Percentiles rank a stretch among this genome's conserved stretches.
phyloP scores from a whole-genome alignment of 768 basidiomycete genomes.

The Candolleomyces eurysporus region DNA sequence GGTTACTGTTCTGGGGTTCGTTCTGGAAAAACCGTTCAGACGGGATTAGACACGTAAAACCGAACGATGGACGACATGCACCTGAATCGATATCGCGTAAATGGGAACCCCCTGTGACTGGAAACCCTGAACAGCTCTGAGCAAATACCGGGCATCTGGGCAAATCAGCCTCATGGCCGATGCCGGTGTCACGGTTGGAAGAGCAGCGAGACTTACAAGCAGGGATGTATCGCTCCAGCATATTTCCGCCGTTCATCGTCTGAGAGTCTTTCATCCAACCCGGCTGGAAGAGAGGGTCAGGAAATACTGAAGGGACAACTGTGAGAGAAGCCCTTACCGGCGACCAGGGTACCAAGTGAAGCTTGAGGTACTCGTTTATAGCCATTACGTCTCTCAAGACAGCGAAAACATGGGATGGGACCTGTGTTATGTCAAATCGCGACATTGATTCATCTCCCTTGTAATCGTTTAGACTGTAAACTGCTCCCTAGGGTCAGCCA shows the following conservation, averaged over 20 bases:
- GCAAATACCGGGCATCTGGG: conserved; percentile 67
- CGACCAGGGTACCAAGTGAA: conserved; percentile 57
- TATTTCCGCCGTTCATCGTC: conserved; percentile 65
- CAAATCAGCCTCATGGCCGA: background rate
- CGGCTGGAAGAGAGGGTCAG: conserved; percentile 40
- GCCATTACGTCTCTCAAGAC: conserved; percentile 62
- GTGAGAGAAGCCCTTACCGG: conserved; percentile 43
- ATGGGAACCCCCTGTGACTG: conserved; percentile 54
- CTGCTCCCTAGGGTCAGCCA: conserved; percentile 23
- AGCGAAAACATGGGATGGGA: conserved; percentile 63
- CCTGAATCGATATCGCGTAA: conserved; percentile 64
- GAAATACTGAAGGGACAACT: too few species aligned
- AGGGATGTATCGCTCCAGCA: conserved; percentile 46
- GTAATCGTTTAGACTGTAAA: conserved; percentile 66
- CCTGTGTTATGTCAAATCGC: conserved; percentile 53
- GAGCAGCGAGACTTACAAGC: conserved; percentile 39
- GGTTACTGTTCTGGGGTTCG: conserved; percentile 55
- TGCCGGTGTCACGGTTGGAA: background rate
- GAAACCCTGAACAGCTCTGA: conserved; percentile 73
- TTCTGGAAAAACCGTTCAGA: conserved; percentile 27
- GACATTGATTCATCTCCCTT: conserved; percentile 57
- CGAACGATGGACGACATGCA: background rate
- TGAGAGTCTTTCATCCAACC: conserved; percentile 75
- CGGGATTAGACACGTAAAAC: background rate
- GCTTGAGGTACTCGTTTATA: conserved; percentile 43